Evolutionary conservation across 805 yeast species (phyloP), one percentile per base, ranked within the genome.

Genomic region (Saccharomycopsis malanga): DNA sequence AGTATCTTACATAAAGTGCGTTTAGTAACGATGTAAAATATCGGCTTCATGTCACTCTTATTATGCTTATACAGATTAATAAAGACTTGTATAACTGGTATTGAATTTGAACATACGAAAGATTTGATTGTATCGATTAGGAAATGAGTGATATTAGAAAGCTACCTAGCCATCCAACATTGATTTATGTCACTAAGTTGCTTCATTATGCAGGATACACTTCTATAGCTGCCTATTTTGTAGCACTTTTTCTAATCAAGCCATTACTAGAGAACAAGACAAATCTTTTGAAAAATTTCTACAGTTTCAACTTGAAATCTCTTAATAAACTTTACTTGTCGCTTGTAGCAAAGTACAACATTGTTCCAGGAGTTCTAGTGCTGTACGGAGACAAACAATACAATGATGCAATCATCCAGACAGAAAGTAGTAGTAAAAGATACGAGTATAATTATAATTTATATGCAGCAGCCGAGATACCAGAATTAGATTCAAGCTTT

Each of bases 261-360:
- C 55, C 55, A 25, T 36, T 52, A n/a, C 41, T 52, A 4, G 15
- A 27, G 12, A 49, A 52, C 23, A 52, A 49, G 34, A 20, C 23
- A 5, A 36, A 24, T 4, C 32, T 52, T 10, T 23, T 46, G n/a
- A 17, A 34, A 14, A 18, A 38, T 29, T 45, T 39, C 18, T 45
- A 48, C 37, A 39, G 40, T 2, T 25, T 20, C 17, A 45, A 41
- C 35, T 14, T 51, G 15, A 34, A 42, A 39, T 27, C 37, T 7
- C 27, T 51, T 12, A 38, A 23, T 4, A 32, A 37, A 12, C 25
- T 48, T 22, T 48, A 45, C 29, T 10, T 10, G 5, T 40, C 21
- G 17, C 29, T 48, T 3, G 22, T 42, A 6, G 27, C 23, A n/a
- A 38, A 35, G 9, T 51, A 44, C 27, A 25, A 21, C 5, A 40